These are phyloP conservation scores for Curvularia hawaiiensis DNA, from an alignment of 2,329 filamentous ascomycete genomes.

Conservation along the genomic window DNA sequence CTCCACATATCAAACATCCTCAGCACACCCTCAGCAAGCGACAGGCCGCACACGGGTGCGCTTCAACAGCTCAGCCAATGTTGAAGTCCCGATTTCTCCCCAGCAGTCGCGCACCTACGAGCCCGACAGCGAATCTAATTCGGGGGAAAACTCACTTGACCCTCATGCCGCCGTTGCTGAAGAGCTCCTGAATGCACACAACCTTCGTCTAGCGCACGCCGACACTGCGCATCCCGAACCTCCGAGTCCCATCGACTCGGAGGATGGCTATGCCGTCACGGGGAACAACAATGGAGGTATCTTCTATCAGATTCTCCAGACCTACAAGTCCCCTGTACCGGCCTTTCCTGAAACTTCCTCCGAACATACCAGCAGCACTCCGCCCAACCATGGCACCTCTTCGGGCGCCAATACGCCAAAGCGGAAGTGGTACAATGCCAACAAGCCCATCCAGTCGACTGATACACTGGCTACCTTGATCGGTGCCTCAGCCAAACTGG, in stretches of 20 bases:
- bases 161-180: slow-evolving; percentile 28
- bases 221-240: slow-evolving; percentile 15
- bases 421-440: slow-evolving; percentile 40
- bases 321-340: slow-evolving; percentile 34
- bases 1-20: slow-evolving; percentile 14
- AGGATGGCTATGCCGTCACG: slow-evolving; percentile 33
- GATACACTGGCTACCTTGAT: slow-evolving; percentile 40
- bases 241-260: slow-evolving; percentile 16
- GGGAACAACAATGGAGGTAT: slow-evolving; percentile 38
- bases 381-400: slow-evolving; percentile 23
- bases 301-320: slow-evolving; percentile 41
- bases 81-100: slow-evolving; percentile 23
- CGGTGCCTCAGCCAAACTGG: slow-evolving; percentile 36
- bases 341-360: slow-evolving; percentile 22
- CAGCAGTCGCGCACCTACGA: slow-evolving; percentile 18
- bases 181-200: slow-evolving; percentile 31
- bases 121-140: slow-evolving; percentile 22
- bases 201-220: slow-evolving; percentile 20
- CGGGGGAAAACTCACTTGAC: slow-evolving; percentile 16
- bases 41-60: slow-evolving; percentile 29
- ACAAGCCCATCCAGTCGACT: slow-evolving; percentile 32
- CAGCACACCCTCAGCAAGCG: slow-evolving; percentile 18
- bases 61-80: slow-evolving; percentile 37
- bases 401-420: slow-evolving; percentile 35
- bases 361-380: slow-evolving; percentile 24